A percentile compares a stretch with the other conserved stretches of the same genome.
These are phyloP conservation scores for Neobulgaria alba DNA, from an alignment of 2,329 filamentous ascomycete species.

Conservation along the genomic window DNA sequence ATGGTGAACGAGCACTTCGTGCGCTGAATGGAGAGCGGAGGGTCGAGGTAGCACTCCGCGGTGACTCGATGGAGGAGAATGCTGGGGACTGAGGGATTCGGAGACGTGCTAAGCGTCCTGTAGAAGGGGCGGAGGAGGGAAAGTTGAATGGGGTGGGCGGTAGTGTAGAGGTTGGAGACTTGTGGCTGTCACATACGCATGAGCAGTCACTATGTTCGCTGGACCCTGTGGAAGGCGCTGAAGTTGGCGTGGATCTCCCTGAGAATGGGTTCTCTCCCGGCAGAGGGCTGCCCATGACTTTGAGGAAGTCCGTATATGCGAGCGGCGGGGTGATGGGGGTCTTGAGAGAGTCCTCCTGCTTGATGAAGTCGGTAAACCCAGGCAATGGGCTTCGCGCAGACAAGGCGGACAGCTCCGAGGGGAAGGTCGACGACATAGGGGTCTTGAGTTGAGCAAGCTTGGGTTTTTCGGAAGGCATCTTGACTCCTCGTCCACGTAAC, in stretches of 20 bases:
- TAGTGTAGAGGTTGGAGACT: constrained; percentile 48
- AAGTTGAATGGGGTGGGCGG: constrained; percentile 48
- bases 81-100: constrained; percentile 71
- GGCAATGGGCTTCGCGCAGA: constrained; percentile 62
- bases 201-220: constrained; percentile 45
- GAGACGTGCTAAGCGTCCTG: constrained; percentile 48
- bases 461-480: constrained; percentile 33
- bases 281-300: constrained; percentile 46
- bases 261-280: constrained; percentile 28
- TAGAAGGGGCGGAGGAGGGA: constrained; percentile 52
- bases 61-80: constrained; percentile 60
- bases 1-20: constrained; percentile 54
- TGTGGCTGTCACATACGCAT: constrained; percentile 46
- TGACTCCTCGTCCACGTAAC: constrained; percentile 18
- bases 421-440: constrained; percentile 53
- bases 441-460: constrained; percentile 55
- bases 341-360: constrained; percentile 57
- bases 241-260: constrained; percentile 39
- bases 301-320: constrained; percentile 90
- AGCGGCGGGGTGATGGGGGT: constrained; percentile 86
- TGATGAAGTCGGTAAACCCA: constrained; percentile 49
- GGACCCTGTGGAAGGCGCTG: constrained; percentile 33
- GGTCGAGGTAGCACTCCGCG: constrained; percentile 46
- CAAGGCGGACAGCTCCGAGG: constrained; percentile 48
- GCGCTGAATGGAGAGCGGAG: constrained; percentile 67